Base-by-base conservation (phyloP, 2,329 filamentous ascomycete species). In the Ustulina deusta region DNA sequence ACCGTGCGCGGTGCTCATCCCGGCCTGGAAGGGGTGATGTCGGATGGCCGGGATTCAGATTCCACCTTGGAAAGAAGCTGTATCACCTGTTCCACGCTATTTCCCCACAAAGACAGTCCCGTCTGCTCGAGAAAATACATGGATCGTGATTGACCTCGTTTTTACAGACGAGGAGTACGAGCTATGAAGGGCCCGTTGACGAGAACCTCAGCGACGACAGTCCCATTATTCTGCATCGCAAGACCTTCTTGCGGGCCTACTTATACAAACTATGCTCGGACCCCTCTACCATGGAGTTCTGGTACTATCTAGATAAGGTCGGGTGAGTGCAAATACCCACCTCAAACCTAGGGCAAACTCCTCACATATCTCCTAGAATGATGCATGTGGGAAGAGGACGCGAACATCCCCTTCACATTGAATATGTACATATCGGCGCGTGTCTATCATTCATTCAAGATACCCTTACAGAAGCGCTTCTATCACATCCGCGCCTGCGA, bases 241-340 rank as follows among this genome's bases (percentile, higher is more conserved):
- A 94, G 82, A 90, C 91, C 84, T 94, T 94, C 75, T 78, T 90
- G 59, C 83, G 91, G n/a, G 92, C 91, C 61, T 95, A 94, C 72
- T 82, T 95, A 36, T 88, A 86, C 67, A 91, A 90, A 78, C 81
- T 95, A 42, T 93, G 92, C 78, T 90, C 89, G 5, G 92, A 94
- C 74, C 91, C 91, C 0, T 89, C 87, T 58, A 88, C 87, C 71
- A 89, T 92, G 85, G 89, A 93, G 69, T 93, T 93, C 78, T 95
- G 92, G 92, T 88, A 91, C 74, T 95, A 95, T 76, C 82, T 95
- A 51, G 91, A 94, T 81, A 94, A 94, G 79, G 92, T 95, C 40
- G 92, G 91, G 86, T 89, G 78, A 77, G 87, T 82, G 17, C 13
- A 9, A 2, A 15, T 51, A 11, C 5, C 5, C 36, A 36, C 38